Conservation (phyloP, 257 asterid species). For the Verbascum thapsus region DNA sequence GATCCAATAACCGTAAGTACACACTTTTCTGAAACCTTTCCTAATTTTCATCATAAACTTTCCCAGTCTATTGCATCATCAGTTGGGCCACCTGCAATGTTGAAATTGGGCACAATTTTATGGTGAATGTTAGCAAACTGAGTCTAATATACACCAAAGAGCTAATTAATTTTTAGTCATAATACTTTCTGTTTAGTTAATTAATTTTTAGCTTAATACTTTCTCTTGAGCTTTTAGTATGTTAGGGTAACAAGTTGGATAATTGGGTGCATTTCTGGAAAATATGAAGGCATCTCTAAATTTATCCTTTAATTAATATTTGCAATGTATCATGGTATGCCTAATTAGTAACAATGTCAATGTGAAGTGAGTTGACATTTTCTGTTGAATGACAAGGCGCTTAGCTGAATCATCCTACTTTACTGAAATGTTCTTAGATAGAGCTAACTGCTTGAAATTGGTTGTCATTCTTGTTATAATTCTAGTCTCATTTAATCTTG, state of each 20-base stretch:
- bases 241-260: not conserved
- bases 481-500: constrained; percentile 5
- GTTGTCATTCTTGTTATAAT: not conserved
- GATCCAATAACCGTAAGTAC: constrained; percentile 81
- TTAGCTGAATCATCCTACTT: constrained; percentile 3
- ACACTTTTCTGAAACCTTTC: constrained; percentile 19
- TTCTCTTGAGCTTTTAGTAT: no score
- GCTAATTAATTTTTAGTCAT: no score
- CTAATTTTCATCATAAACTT: constrained; percentile 1
- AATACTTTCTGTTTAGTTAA: no score
- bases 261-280: no score
- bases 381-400: not conserved
- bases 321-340: not conserved
- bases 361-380: not conserved
- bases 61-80: constrained; percentile 11
- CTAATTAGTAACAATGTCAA: not conserved
- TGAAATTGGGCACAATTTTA: constrained; percentile 2
- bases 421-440: not conserved
- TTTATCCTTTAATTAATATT: constrained; percentile 1
- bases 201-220: no score
- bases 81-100: constrained; percentile 7
- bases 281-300: not conserved
- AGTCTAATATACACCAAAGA: no score
- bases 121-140: constrained; percentile 6
- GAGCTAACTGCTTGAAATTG: constrained; percentile 7